Evolutionary conservation across 2,329 filamentous ascomycete species (phyloP).

Genomic region (Xenoacremonium recifei): DNA sequence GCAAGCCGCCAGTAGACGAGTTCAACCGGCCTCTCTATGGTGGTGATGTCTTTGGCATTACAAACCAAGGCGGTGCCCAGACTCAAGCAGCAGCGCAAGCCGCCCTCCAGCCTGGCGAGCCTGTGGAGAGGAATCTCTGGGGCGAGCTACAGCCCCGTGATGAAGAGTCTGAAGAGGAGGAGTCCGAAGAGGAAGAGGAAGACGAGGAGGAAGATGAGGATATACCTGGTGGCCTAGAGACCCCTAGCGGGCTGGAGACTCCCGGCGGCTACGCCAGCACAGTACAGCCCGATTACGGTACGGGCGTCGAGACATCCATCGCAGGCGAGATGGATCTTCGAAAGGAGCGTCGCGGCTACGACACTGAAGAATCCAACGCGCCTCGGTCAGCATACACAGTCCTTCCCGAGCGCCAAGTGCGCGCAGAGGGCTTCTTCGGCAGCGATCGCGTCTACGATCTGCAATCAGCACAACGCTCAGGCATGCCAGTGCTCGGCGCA

Average conservation of each 20-base stretch:
- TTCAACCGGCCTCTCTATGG: conserved; percentile 89
- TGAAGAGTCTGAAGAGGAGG: conserved; percentile 70
- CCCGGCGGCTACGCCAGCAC: conserved; percentile 78
- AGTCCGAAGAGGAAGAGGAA: conserved; percentile 72
- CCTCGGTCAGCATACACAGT: conserved; percentile 85
- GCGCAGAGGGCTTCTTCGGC: conserved; percentile 91
- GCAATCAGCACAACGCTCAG: conserved; percentile 47
- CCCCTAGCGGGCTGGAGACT: conserved; percentile 75
- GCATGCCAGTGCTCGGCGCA: conserved; percentile 72
- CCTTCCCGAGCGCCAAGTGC: conserved; percentile 82
- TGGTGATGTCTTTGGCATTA: conserved; percentile 89
- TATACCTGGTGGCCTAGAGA: conserved; percentile 66
- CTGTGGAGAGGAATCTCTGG: conserved; percentile 86
- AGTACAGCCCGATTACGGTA: conserved; percentile 75
- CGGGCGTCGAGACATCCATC: conserved; percentile 69
- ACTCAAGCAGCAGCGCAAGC: conserved; percentile 34
- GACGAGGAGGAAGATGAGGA: conserved; percentile 62
- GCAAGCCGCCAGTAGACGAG: conserved; percentile 93
- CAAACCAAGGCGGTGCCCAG: conserved; percentile 39
- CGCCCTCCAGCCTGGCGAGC: conserved; percentile 60
- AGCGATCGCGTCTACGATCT: conserved; percentile 93
- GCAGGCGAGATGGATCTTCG: conserved; percentile 88
- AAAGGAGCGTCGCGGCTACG: conserved; percentile 76
- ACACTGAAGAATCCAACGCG: conserved; percentile 76
- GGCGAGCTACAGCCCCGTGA: conserved; percentile 83